Evolutionary conservation across 371 early-diverging fungal species (phyloP).

Genomic region (Dipsacomyces acuminosporus): DNA sequence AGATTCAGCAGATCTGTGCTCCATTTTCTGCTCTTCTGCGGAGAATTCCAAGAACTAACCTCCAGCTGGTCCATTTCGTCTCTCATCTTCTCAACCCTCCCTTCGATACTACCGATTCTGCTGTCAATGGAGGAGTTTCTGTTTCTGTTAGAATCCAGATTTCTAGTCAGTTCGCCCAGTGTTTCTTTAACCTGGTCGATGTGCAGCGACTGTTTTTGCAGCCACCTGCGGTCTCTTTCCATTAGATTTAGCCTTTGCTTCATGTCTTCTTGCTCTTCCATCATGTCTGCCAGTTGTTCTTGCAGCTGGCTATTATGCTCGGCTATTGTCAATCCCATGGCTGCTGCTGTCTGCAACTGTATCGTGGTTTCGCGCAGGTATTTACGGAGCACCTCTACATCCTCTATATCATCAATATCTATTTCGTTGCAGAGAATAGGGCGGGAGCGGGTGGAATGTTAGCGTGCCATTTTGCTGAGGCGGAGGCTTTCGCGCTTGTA

Average conservation of each 20-base stretch:
- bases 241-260: slow-evolving; percentile 17
- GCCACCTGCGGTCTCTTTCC: slow-evolving; percentile 38
- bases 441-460: too few species aligned
- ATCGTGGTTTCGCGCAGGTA: slow-evolving; percentile 27
- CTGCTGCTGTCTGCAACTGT: slow-evolving; percentile 34
- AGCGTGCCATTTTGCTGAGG: too few species aligned
- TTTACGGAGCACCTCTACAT: slow-evolving; percentile 17
- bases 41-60: too few species aligned
- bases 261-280: slow-evolving; percentile 17
- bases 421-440: too few species aligned
- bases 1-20: background rate
- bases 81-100: slow-evolving; percentile 6
- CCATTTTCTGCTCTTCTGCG: slow-evolving; percentile 2
- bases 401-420: slow-evolving; percentile 7
- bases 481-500: too few species aligned
- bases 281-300: slow-evolving; percentile 6
- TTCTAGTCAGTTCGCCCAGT: slow-evolving; percentile 12
- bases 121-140: slow-evolving; percentile 5
- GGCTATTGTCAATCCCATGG: slow-evolving; percentile 33
- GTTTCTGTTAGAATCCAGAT: background rate
- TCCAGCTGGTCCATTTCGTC: slow-evolving; percentile 19
- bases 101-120: slow-evolving; percentile 1
- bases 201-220: slow-evolving; percentile 39
- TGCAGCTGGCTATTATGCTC: slow-evolving; percentile 28
- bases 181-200: slow-evolving; percentile 29